phyloP scores from a whole-genome alignment of 371 early-diverging fungal species.

The Smittium culicis region DNA sequence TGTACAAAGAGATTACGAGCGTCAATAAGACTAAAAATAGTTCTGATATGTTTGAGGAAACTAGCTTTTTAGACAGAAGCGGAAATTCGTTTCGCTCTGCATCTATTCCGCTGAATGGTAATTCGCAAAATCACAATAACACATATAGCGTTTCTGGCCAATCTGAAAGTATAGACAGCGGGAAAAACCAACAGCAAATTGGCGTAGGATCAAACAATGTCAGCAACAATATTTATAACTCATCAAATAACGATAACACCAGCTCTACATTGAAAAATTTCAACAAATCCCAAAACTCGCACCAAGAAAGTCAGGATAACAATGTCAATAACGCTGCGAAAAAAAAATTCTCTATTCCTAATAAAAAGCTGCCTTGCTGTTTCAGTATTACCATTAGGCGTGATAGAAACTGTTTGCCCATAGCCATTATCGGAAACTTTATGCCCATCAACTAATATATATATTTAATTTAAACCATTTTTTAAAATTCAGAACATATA shows the following conservation, averaged over 20 bases:
- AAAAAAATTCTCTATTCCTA: not conserved
- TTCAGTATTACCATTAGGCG: constrained; percentile 10
- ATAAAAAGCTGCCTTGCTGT: constrained; percentile 1
- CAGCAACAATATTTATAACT: not conserved
- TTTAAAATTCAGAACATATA: constrained; percentile 15
- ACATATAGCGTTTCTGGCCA: not conserved
- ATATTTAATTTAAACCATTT: constrained; percentile 10
- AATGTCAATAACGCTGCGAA: not conserved
- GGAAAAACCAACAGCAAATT: not conserved
- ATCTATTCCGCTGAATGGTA: no score
- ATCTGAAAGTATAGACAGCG: not conserved
- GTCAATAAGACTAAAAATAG: not conserved
- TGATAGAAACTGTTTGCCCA: constrained; percentile 9
- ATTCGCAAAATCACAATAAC: not conserved
- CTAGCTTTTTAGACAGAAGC: not conserved
- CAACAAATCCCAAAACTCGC: not conserved
- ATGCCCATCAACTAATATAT: constrained; percentile 1
- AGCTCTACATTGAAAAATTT: not conserved
- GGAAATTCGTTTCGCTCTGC: not conserved
- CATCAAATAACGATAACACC: not conserved
- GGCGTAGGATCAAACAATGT: not conserved
- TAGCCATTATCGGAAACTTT: constrained; percentile 12
- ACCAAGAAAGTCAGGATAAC: not conserved
- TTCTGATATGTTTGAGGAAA: not conserved
- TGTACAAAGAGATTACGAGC: not conserved